Base-by-base conservation (phyloP, 768 basidiomycete species). In the Russula lepida region DNA sequence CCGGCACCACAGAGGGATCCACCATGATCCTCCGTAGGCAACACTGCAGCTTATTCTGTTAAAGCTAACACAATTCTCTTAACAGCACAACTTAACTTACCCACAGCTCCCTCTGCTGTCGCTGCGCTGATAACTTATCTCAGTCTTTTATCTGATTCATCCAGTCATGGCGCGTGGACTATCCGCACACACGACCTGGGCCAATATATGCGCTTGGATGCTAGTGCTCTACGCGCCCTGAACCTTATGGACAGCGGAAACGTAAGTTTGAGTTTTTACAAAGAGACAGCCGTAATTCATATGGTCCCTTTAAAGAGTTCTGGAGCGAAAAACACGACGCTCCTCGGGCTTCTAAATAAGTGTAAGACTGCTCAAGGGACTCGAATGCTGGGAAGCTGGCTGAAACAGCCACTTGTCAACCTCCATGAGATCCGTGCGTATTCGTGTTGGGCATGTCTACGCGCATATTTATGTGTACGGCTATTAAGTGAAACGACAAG, bases 361-460 rank as follows among this genome's bases (percentile, higher is more conserved):
- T 97, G 95, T 77, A 97, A 97, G 74, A 98, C 97, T 0, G 84
- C 91, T 0, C 97, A 99, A 70, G 97, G 97, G 0, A 85, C 89
- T 15, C 77, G 97, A 58, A 71, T 97, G 43, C 78, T 99, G 3
- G 89, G 86, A 0, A 86, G 85, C 51, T 98, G 95, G 95, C 75
- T 99, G 44, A 98, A 97, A 70, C 97, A 98, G 71, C 97, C 97
- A 6, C 76, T 98, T 28, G 84, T 98, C 32, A 98, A 97, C 71
- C 72, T 92, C 39, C 95, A 98, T 65, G 90, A 94, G 70, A 98
- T 98, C 63, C 78, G 93, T 91, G 59, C 64, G 91, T 6, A 35
- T 27, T 23, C 13, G 4, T 11, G 8, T 12, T 21, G 4, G 30
- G 35, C 19, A 49, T 6, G 19, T 44, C 56, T 43, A 48, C 48